Percentiles rank a stretch among this genome's conserved stretches.
Evolutionary conservation across 1,139 yeast species (phyloP).

Genomic region (Candida sanyaensis): DNA sequence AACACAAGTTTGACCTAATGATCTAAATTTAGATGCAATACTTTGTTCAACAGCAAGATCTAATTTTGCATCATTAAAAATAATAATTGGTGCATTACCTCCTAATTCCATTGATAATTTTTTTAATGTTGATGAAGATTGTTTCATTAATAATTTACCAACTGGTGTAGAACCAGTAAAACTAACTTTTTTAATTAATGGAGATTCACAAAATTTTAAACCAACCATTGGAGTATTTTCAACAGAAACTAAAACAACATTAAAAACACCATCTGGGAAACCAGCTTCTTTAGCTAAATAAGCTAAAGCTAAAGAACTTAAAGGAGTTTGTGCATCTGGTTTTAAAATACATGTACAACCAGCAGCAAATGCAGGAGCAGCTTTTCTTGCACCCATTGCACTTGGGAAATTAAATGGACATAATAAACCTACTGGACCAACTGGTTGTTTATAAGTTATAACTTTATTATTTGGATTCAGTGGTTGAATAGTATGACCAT

Average conservation of each 20-base stretch:
- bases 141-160: conserved; percentile 53
- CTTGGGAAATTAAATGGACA: conserved; percentile 52
- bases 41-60: conserved; percentile 50
- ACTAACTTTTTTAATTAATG: conserved; percentile 47
- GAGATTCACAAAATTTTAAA: conserved; percentile 37
- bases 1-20: conserved; percentile 89
- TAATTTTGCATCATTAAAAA: conserved; percentile 50
- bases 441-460: conserved; percentile 46
- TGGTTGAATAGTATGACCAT: conserved; percentile 46
- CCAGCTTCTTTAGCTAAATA: conserved; percentile 46
- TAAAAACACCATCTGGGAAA: conserved; percentile 46
- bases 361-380: conserved; percentile 51
- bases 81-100: conserved; percentile 54
- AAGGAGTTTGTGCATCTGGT: conserved; percentile 49
- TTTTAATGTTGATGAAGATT: conserved; percentile 46
- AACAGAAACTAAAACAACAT: conserved; percentile 38
- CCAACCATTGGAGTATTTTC: conserved; percentile 38
- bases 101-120: conserved; percentile 55
- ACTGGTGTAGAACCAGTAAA: conserved; percentile 63
- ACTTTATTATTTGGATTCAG: conserved; percentile 39
- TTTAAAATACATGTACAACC: conserved; percentile 50
- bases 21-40: conserved; percentile 61
- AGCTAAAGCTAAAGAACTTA: conserved; percentile 47
- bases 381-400: conserved; percentile 51
- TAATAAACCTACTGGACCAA: conserved; percentile 50